Base-by-base conservation (phyloP, 2,329 filamentous ascomycete species). In the Phyllosticta citribraziliensis region DNA sequence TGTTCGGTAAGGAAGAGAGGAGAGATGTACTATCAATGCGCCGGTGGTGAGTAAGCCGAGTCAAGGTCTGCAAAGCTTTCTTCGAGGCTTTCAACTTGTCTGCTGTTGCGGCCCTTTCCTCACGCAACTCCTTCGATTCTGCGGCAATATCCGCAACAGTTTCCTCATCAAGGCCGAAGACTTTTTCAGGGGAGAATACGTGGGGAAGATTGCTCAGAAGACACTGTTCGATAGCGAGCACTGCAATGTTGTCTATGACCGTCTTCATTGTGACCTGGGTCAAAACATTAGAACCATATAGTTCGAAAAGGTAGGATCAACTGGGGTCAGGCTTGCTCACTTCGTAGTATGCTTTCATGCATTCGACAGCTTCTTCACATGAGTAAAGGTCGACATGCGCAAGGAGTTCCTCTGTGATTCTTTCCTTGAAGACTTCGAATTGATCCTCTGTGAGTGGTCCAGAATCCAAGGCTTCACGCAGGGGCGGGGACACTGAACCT, bases 311-410 rank as follows among this genome's bases (percentile, higher is more conserved):
- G 22, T 17, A 30, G 22, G 3, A 27, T 50, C 20, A 2, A 30
- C 12, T n/a, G 12, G 17, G 20, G n/a, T 17, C 17, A 10, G 8
- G 40, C 5, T 17, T 24, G 10, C 62, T 63, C 58, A 77, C 77
- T 71, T 78, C 75, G 67, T 80, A 80, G 64, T 78, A 80, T 1
- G 77, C 75, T 56, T 76, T 65, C 72, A 78, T 75, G 55, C 70
- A 73, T 61, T 78, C 72, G 6, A 74, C 61, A 10, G 73, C 74
- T 57, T 75, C 47, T 17, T 33, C 24, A 0, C 52, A 56, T 10
- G 53, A 35, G 12, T 12, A 60, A 6, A 51, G 6, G 5, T 40
- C 53, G 2, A n/a, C 5, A 1, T 40, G 17, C n/a, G 30, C 58
- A 1, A 4, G 24, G 5, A 9, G 35, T 24, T 4, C 22, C 17